Evolutionary conservation across 2,329 filamentous ascomycete species (phyloP).

Genomic region (Fusarium torulosum): DNA sequence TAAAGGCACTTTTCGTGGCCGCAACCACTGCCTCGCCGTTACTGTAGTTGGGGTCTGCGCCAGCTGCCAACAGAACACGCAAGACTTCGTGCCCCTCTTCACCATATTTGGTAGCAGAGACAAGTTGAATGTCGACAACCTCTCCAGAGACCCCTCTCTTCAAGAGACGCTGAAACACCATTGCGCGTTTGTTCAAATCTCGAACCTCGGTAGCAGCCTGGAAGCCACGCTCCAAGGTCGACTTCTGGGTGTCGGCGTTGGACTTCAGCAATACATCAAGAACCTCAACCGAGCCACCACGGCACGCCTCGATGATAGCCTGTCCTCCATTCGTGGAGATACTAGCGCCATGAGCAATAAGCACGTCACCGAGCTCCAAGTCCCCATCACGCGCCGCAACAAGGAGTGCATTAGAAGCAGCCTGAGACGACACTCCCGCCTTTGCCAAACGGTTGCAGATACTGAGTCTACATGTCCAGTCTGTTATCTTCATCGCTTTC

Average conservation of each 20-base stretch:
- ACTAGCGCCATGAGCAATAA: conserved; percentile 65
- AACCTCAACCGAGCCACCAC: conserved; percentile 63
- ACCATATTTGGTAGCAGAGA: conserved; percentile 65
- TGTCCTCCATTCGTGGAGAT: conserved; percentile 65
- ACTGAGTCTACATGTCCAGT: conserved; percentile 55
- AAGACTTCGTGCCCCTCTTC: conserved; percentile 63
- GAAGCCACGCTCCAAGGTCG: conserved; percentile 64
- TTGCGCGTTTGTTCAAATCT: conserved; percentile 62
- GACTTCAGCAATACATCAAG: conserved; percentile 63
- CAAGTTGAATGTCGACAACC: conserved; percentile 64
- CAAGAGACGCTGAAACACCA: conserved; percentile 65
- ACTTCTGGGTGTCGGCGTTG: conserved; percentile 54
- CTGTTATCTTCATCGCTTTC: conserved; percentile 58
- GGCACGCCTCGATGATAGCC: conserved; percentile 67
- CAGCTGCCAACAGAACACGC: conserved; percentile 62
- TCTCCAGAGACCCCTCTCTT: conserved; percentile 64
- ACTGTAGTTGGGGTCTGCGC: conserved; percentile 68
- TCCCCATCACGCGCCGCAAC: conserved; percentile 67
- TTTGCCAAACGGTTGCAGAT: conserved; percentile 62
- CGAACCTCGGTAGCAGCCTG: conserved; percentile 67
- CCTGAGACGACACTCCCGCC: conserved; percentile 59
- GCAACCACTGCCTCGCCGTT: conserved; percentile 68
- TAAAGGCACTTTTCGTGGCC: conserved; percentile 64
- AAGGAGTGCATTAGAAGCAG: conserved; percentile 64
- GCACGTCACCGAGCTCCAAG: conserved; percentile 61